Conservation (phyloP, 139 green algal species). For the Micractinium conductrix region DNA sequence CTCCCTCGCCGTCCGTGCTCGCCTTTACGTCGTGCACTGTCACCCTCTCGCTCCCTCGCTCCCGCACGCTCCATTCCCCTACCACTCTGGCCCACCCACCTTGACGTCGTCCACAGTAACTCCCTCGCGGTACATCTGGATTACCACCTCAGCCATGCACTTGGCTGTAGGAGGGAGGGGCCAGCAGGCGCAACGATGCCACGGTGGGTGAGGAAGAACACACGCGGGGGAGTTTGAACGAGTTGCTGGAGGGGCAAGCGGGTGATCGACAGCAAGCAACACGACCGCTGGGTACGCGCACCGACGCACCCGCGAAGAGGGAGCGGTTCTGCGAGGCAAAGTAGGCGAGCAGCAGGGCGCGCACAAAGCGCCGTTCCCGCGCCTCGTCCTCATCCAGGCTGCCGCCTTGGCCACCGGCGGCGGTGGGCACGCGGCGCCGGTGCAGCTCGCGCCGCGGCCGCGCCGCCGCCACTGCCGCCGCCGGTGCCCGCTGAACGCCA, state of each 20-base stretch:
- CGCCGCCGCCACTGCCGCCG: not conserved
- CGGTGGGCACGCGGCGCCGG: not conserved
- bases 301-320: slow-evolving; percentile 49
- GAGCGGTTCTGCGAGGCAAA: slow-evolving; percentile 55
- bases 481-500: not conserved
- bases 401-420: not conserved
- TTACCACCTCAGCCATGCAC: slow-evolving; percentile 73
- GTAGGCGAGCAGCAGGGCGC: slow-evolving; percentile 60
- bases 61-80: no score
- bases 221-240: no score
- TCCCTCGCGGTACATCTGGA: slow-evolving; percentile 54
- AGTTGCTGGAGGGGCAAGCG: not conserved
- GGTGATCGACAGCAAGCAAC: not conserved
- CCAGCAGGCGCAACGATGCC: slow-evolving; percentile 10
- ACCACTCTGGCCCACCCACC: no score
- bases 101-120: slow-evolving; percentile 49
- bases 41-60: no score
- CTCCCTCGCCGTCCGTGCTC: no score
- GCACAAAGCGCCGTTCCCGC: slow-evolving; percentile 31
- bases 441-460: not conserved
- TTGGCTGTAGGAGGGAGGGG: slow-evolving; percentile 55
- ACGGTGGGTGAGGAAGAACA: not conserved
- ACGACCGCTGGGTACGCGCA: not conserved
- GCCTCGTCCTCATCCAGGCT: not conserved
- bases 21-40: no score